phyloP scores from a whole-genome alignment of 768 basidiomycete genomes.

The Cantharellus anzutake region DNA sequence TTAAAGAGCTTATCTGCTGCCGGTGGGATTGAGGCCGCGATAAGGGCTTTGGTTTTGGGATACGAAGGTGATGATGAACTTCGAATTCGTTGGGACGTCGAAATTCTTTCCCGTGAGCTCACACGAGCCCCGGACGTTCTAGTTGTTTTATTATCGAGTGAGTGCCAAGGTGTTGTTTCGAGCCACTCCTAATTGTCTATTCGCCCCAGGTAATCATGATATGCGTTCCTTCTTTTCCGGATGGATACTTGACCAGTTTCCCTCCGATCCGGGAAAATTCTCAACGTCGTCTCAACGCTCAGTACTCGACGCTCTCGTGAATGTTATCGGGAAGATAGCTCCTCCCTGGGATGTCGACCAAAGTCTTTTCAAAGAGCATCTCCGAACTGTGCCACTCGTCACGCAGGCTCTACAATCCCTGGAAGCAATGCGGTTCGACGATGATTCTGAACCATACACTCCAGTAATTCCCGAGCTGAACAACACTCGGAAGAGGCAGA shows the following conservation, averaged over 20 bases:
- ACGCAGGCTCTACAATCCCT: no score
- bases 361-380: no score
- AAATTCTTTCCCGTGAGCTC: background rate
- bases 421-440: no score
- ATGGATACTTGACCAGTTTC: background rate
- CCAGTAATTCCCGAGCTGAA: no score
- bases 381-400: no score
- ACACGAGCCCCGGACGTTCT: background rate
- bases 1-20: background rate
- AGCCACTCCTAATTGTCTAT: background rate
- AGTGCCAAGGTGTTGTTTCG: background rate
- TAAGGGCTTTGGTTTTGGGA: background rate
- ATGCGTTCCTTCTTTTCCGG: background rate
- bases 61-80: no score
- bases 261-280: background rate
- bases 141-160: background rate
- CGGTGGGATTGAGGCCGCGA: background rate
- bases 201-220: background rate
- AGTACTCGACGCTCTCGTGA: background rate
- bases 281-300: background rate
- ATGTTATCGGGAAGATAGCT: background rate
- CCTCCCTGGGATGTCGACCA: no score
- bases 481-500: no score
- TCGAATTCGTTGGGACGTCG: background rate
- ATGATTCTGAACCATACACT: no score